Conservation (phyloP, 164 flowering plant genomes). For the Vitis rupestris region DNA sequence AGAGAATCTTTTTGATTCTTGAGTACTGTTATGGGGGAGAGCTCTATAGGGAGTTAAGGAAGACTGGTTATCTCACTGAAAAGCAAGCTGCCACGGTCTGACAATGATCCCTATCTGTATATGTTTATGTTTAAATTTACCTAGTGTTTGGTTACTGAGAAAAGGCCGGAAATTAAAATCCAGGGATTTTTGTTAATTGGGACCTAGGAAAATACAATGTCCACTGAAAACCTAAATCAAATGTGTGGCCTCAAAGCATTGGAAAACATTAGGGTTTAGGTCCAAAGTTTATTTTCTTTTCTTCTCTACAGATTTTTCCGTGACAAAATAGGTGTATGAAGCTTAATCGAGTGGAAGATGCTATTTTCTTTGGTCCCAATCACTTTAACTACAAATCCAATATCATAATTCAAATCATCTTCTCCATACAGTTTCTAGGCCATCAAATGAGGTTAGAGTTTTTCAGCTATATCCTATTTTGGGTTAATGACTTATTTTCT, state of each 20-base stretch:
- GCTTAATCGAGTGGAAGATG: no score
- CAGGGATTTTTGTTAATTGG: no score
- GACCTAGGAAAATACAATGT: no score
- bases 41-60: slow-evolving; percentile 62
- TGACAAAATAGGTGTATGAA: no score
- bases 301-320: no score
- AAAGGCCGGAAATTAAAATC: background rate
- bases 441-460: background rate
- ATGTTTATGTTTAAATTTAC: background rate
- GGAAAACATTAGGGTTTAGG: no score
- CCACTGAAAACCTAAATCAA: no score
- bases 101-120: background rate
- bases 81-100: slow-evolving; percentile 76
- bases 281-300: no score
- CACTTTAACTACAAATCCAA: no score
- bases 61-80: slow-evolving; percentile 51
- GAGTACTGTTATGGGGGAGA: slow-evolving; percentile 90
- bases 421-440: background rate
- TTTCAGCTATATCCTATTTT: background rate
- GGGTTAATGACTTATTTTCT: background rate
- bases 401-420: background rate
- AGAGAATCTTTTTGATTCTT: slow-evolving; percentile 79
- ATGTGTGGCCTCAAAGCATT: no score
- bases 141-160: background rate
- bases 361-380: background rate